Conservation (phyloP, 176 grass and related monocot species). For the Tillandsia leiboldiana region DNA sequence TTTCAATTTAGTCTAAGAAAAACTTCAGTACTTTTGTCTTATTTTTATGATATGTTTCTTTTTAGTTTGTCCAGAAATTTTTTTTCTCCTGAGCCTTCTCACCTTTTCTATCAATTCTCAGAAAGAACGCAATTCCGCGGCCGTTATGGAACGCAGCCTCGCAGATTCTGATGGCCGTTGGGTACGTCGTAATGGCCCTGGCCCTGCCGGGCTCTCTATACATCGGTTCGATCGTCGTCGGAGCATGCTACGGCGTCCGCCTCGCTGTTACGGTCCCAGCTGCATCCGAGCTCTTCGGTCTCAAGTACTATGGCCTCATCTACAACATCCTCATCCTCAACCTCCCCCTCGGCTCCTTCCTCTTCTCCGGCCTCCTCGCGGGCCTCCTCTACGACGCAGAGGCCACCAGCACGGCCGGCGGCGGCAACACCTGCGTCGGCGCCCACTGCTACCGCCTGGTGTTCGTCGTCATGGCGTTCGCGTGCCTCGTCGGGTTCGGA, state of each 20-base stretch:
- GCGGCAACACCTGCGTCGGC: conserved; percentile 80
- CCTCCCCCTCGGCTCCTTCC: conserved; percentile 84
- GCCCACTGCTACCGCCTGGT: conserved; percentile 88
- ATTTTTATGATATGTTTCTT: not conserved
- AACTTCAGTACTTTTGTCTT: not conserved
- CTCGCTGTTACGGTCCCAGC: conserved; percentile 74
- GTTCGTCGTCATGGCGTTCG: conserved; percentile 64
- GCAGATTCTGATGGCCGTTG: conserved; percentile 63
- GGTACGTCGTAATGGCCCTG: conserved; percentile 71
- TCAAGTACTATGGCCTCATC: conserved; percentile 96
- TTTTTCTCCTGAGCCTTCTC: not conserved
- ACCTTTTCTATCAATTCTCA: conserved; percentile 9
- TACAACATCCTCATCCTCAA: conserved; percentile 99
- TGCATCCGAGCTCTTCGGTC: conserved; percentile 86
- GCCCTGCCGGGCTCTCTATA: conserved; percentile 77
- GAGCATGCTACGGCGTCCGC: conserved; percentile 79
- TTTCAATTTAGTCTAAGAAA: too few relatives aligned
- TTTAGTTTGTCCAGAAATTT: not conserved
- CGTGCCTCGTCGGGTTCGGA: conserved; percentile 53
- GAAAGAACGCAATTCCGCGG: conserved; percentile 55
- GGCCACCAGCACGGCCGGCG: conserved; percentile 54
- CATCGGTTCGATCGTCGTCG: conserved; percentile 73
- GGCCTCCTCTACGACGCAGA: conserved; percentile 84
- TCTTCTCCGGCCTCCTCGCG: conserved; percentile 93
- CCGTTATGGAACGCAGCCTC: conserved; percentile 89